These are phyloP conservation scores for Lentinus brumalis DNA, from an alignment of 768 basidiomycete genomes.

Conservation along the genomic window DNA sequence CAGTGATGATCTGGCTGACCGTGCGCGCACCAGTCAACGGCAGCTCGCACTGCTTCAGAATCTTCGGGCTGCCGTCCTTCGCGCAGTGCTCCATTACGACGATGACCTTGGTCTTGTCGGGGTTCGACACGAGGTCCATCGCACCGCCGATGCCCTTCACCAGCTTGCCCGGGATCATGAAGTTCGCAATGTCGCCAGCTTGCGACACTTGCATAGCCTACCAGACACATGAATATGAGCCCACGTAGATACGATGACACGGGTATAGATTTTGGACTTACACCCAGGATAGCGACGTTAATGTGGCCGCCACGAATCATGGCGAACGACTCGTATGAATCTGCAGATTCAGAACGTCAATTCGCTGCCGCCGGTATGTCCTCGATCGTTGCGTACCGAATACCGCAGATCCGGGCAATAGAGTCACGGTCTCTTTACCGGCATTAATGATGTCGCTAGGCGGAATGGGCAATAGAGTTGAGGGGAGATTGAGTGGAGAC, in stretches of 20 bases:
- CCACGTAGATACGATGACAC: conserved; percentile 2
- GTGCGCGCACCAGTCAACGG: conserved; percentile 88
- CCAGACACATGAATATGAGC: neutral
- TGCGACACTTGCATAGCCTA: conserved; percentile 97
- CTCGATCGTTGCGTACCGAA: conserved; percentile 59
- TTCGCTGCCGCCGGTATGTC: neutral
- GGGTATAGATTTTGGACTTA: conserved; percentile 40
- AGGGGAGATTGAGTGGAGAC: neutral
- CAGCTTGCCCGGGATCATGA: conserved; percentile 96
- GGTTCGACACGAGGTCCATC: conserved; percentile 96
- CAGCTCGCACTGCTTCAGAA: conserved; percentile 76
- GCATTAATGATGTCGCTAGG: conserved; percentile 89
- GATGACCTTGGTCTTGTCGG: conserved; percentile 91
- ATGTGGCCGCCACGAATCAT: conserved; percentile 99
- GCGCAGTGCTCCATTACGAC: conserved; percentile 89
- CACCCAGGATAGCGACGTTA: conserved; percentile 90
- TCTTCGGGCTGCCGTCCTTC: conserved; percentile 88
- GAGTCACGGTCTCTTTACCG: conserved; percentile 92
- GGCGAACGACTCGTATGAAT: conserved; percentile 91
- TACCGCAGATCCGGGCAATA: conserved; percentile 87
- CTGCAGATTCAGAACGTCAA: conserved; percentile 35
- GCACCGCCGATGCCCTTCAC: conserved; percentile 94
- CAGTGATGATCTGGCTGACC: conserved; percentile 92
- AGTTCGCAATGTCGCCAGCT: conserved; percentile 93
- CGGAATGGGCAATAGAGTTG: neutral